These are phyloP conservation scores for Cercospora canescens DNA, from an alignment of 2,329 filamentous ascomycete genomes.

Conservation along the genomic window DNA sequence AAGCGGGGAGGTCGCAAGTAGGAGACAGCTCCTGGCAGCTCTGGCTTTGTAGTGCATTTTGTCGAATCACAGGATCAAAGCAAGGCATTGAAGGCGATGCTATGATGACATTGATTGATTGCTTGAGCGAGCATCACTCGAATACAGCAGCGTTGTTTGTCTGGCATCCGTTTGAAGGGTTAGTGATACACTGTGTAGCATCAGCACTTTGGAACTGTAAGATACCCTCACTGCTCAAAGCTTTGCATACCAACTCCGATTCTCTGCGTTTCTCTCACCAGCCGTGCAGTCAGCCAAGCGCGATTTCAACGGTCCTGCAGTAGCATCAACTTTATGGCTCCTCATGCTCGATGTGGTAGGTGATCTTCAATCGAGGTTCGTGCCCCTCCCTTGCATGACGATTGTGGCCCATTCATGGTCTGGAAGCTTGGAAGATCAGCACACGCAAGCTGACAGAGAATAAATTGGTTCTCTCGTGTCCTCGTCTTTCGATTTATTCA, in stretches of 20 bases:
- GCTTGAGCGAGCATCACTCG: background rate
- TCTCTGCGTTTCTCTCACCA: background rate
- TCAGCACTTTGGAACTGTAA: background rate
- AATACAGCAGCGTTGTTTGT: background rate
- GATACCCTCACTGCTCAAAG: background rate
- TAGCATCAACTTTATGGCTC: background rate
- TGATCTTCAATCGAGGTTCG: background rate
- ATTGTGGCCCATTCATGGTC: background rate
- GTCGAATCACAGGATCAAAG: background rate
- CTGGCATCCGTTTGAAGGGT: background rate
- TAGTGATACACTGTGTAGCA: background rate
- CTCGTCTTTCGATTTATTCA: background rate
- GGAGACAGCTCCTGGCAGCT: background rate
- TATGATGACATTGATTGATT: background rate
- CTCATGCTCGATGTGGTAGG: background rate
- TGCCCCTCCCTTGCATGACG: slow-evolving; percentile 6
- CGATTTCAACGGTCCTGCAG: slow-evolving; percentile 5
- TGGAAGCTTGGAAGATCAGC: background rate
- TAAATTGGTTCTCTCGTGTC: background rate
- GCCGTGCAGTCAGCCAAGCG: background rate
- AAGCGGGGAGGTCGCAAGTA: slow-evolving; percentile 69
- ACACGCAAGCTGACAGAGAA: background rate
- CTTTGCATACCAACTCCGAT: background rate
- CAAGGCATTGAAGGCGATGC: background rate
- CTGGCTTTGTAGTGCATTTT: background rate